Base-by-base conservation (phyloP, 129 eudicot genomes). In the carrot (Daucus carota) region DNA sequence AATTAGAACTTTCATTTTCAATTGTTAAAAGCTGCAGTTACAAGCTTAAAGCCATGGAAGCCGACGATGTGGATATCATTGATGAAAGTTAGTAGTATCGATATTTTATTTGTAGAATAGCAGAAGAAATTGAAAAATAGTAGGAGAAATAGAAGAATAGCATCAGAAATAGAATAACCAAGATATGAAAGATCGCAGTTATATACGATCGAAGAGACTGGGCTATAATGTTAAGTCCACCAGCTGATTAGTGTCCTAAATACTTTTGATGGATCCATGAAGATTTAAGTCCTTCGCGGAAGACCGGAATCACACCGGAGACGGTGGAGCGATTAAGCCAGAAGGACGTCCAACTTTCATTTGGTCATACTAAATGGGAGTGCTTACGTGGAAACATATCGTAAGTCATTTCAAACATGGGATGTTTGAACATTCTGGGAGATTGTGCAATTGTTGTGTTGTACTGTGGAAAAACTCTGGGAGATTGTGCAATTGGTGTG, bases 341-440 rank as follows among this genome's bases (percentile, higher is more conserved):
- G 73, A 14, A 75, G 77, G 74, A 81, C 89, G 26, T 96, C 98
- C 26, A 83, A 84, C 52, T 93, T 93, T 73, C 85, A 95, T 26
- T 81, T 93, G 77, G 90, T 93, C 43, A 78, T 93, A 71, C 3
- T 87, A 8, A 76, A 91, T 13, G 97, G 97, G 48, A 83, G 80
- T 33, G 98, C 92, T 41, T 93, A 88, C 36, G 86, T 90, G 15
- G 85, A 89, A 72, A 84, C 45, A 43, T 90, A 88, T 71, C 43
- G 36, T 16, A 80, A 83, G 48, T 59, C 87, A 2, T 84, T 83
- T 15, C 97, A 93, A 48, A 87, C 87, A 8, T 80, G 97, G 75
- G 98, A 93, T 71, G 82, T 80, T 77, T 93, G 89, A 76, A 90
- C 98, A 4, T 70, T 84, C 5, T 93, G 97, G 97, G 98, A 97